Conservation (phyloP, 768 basidiomycete genomes). For the Amanita thiersii region DNA sequence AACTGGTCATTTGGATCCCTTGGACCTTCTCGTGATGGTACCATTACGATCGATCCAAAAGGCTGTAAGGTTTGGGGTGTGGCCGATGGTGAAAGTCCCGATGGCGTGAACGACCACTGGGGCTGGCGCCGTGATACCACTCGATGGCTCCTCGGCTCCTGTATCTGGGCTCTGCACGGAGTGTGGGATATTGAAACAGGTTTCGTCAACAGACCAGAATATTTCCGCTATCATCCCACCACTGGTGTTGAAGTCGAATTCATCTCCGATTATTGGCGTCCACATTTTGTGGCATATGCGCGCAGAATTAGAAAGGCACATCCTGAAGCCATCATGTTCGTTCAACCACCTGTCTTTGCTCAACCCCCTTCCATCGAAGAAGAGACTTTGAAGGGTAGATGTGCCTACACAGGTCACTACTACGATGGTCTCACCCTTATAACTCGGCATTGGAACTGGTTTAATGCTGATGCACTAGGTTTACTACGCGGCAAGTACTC, state of each 20-base stretch:
- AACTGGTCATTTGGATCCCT: conserved; percentile 73
- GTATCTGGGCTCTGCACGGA: conserved; percentile 83
- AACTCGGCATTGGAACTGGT: conserved; percentile 90
- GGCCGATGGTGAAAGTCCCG: conserved; percentile 19
- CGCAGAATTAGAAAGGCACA: conserved; percentile 57
- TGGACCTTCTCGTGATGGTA: conserved; percentile 70
- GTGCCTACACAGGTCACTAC: conserved; percentile 76
- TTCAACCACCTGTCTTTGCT: conserved; percentile 88
- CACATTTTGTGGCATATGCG: conserved; percentile 55
- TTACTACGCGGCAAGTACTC: conserved; percentile 80
- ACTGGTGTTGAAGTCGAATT: conserved; percentile 50
- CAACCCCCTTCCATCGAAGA: conserved; percentile 57
- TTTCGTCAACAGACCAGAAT: conserved; percentile 58
- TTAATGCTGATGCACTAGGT: conserved; percentile 93
- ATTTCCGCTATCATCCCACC: conserved; percentile 52
- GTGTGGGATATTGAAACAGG: conserved; percentile 80
- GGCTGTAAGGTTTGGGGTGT: conserved; percentile 54
- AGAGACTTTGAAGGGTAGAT: conserved; percentile 55
- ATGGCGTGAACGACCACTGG: conserved; percentile 60
- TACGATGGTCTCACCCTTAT: conserved; percentile 93
- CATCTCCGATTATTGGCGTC: conserved; percentile 71
- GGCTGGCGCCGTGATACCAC: conserved; percentile 70
- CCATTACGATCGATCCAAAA: conserved; percentile 77
- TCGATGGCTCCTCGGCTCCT: conserved; percentile 67
- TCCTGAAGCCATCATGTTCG: conserved; percentile 79